These are phyloP conservation scores for Phaseolus coccineus DNA, from an alignment of 331 rosid species.

Conservation along the genomic window DNA sequence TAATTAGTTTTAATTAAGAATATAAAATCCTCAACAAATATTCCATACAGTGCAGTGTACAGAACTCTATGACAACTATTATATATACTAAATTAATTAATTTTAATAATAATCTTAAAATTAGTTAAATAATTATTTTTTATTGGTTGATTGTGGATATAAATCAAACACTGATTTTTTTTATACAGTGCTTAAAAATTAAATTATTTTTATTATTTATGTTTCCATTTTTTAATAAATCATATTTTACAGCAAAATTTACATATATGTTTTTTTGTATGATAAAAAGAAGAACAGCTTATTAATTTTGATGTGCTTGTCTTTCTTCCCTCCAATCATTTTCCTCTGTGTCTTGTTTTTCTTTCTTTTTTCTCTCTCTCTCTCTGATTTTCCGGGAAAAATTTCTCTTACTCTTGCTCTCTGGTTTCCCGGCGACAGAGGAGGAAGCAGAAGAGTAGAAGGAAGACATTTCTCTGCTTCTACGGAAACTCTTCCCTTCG, in stretches of 20 bases:
- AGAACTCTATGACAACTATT: not conserved
- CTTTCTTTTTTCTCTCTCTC: not conserved
- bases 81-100: not conserved
- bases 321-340: slow-evolving; percentile 80
- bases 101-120: not conserved
- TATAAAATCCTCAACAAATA: not conserved
- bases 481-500: slow-evolving; percentile 63
- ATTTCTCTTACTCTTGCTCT: slow-evolving; percentile 46
- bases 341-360: slow-evolving; percentile 32
- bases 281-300: not conserved
- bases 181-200: not conserved
- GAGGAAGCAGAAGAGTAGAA: slow-evolving; percentile 86
- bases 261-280: not conserved
- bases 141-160: not conserved
- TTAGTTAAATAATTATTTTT: not conserved
- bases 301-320: slow-evolving; percentile 44
- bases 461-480: slow-evolving; percentile 84
- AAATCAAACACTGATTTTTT: no score
- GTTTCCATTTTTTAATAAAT: not conserved
- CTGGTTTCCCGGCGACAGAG: slow-evolving; percentile 75
- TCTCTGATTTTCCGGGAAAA: slow-evolving; percentile 38
- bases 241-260: slow-evolving; percentile 1
- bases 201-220: not conserved
- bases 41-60: not conserved
- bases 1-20: not conserved